Evolutionary conservation across 805 yeast genomes (phyloP), one percentile per base, ranked within the genome.

Genomic region (Ogataea methanolica): DNA sequence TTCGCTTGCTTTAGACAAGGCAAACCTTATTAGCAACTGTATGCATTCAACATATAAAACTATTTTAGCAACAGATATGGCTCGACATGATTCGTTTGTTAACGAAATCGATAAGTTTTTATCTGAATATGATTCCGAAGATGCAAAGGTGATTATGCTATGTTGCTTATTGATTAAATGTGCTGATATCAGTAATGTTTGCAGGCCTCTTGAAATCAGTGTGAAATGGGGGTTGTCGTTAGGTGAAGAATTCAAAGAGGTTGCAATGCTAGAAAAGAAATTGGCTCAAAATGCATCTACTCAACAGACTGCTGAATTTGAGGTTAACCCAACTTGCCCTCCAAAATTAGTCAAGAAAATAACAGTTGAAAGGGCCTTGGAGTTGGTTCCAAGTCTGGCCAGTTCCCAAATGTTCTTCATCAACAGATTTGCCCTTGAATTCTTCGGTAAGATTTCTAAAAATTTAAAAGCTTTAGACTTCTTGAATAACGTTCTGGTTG

Each of bases 141-240:
- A 63, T 58, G 50, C 56, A 33, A 45, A 57, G 29, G 49, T 61
- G 14, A 46, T 54, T 48, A 73, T 86, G 53, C 67, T 89, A 36
- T 73, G 85, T 39, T 77, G 88, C 23, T 68, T 90, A 50, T 74
- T 92, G 50, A 80, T 94, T 51, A 94, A 94, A 70, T 89, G 96
- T 66, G 97, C 98, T 3, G 99, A 94, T 68, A 89, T 94, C 41
- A 88, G 96, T 26, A 94, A 94, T 63, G 97, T 91, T 21, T 81
- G 96, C 9, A 72, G 98, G 50, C 89, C 91, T 5, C 69, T 88
- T 48, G 69, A 76, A 35, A 79, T 88, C 2, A 83, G 92, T 21
- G 78, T 88, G 1, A 83, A 85, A 67, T 91, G 97, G 97, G 97
- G 96, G 5, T 69, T 79, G 51, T 79, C 83, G n/a, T 73, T 91